Base-by-base conservation (phyloP, 2,329 filamentous ascomycete species). In the Phialophora tarda region DNA sequence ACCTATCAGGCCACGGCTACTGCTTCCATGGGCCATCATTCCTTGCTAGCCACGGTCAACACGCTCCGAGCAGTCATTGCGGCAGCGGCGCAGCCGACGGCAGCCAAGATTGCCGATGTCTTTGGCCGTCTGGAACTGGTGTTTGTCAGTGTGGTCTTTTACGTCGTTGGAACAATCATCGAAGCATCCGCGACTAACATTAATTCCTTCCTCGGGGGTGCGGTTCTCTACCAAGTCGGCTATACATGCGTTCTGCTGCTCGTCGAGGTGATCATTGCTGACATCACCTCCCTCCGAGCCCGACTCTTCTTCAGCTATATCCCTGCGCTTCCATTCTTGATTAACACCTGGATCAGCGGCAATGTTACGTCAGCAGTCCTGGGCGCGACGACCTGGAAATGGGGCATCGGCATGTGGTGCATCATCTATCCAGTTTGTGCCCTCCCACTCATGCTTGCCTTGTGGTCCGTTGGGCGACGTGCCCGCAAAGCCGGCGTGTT, bases 241-340 rank as follows among this genome's bases (percentile, higher is more conserved):
- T 89, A 88, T 73, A 89, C 88, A 11, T 82, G 82, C 71, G 79
- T 89, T 28, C 79, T 88, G 21, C 77, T 90, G 12, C 80, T 90
- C 1, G 81, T 89, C 24, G 86, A 90, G 75, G 85, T 90, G 71
- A 82, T 90, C 66, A 79, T 90, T 54, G 87, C 83, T 53, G 88
- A 90, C 70, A 81, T 87, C 28, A 88, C 87, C 1, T 89, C 88
- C 1, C 84, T 86, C 6, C 83, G 86, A 14, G 81, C 85, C 11
- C 86, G 88, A 73, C 79, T 90, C 8, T 79, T 90, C 71, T 89
- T 89, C 79, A 88, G 85, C 56, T 90, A 88, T 72, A 78, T 89
- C n/a, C 86, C 86, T 0, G 84, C 84, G 0, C 74, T 83, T 2
- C 86, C 86, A 0, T 88, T 87, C 71, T 73, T 88, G 53, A 79